Conservation (phyloP, 805 yeast genomes). For the Ogataea ramenticola region DNA sequence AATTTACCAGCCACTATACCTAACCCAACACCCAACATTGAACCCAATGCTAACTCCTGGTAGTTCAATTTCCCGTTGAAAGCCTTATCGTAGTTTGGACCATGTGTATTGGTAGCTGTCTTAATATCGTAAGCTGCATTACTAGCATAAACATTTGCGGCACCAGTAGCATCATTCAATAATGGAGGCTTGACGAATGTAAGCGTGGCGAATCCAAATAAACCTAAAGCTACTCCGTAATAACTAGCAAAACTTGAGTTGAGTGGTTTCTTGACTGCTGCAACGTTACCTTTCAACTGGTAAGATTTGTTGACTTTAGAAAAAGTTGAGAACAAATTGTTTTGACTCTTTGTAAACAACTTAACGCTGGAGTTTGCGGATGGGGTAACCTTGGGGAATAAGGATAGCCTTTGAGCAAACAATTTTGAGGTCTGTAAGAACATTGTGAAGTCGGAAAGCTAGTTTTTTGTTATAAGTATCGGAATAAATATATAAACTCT, state of each 20-base stretch:
- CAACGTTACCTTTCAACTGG: too few species aligned
- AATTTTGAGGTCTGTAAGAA: neutral
- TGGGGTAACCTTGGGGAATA: neutral
- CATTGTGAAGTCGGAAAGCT: too few species aligned
- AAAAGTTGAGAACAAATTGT: too few species aligned
- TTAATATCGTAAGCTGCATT: neutral
- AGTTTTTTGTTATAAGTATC: too few species aligned
- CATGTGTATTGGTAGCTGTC: neutral
- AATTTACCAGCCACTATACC: constrained; percentile 60
- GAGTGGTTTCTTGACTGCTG: neutral
- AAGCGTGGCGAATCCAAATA: constrained; percentile 12
- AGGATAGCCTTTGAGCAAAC: constrained; percentile 1
- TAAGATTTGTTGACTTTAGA: too few species aligned
- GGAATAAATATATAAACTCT: too few species aligned
- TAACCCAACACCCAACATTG: constrained; percentile 49
- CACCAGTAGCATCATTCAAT: constrained; percentile 2
- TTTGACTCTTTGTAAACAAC: too few species aligned
- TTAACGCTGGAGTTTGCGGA: too few species aligned
- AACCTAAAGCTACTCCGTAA: constrained; percentile 8
- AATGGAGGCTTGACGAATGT: constrained; percentile 11
- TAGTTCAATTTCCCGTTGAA: constrained; percentile 48
- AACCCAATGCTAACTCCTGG: constrained; percentile 56
- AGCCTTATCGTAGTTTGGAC: constrained; percentile 25
- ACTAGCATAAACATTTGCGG: neutral
- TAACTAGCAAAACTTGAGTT: neutral